Percentiles rank a stretch among this genome's conserved stretches.
Conservation (phyloP, 148 eudicot genomes). For the Rhododendron mucronatum region DNA sequence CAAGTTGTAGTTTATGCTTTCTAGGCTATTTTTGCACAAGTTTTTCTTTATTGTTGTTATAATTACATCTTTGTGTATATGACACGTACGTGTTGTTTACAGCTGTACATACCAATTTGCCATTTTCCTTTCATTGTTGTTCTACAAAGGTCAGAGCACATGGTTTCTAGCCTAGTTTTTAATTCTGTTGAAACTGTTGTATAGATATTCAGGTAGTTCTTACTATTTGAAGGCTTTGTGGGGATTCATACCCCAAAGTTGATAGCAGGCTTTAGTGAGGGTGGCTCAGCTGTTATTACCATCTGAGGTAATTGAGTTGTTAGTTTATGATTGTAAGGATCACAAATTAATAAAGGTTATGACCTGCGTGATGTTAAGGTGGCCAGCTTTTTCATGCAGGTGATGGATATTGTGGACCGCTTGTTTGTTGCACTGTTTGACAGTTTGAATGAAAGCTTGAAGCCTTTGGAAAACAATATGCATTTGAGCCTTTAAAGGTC, state of each 20-base stretch:
- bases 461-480: no score
- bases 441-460: constrained; percentile 56
- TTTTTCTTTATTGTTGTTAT: background rate
- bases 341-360: background rate
- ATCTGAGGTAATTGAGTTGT: constrained; percentile 45
- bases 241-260: constrained; percentile 88
- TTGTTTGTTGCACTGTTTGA: constrained; percentile 79
- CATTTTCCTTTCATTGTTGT: background rate
- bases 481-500: constrained; percentile 29
- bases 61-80: background rate
- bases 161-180: background rate
- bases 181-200: constrained; percentile 8
- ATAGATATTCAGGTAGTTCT: constrained; percentile 63
- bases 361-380: background rate
- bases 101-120: background rate
- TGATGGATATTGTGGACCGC: constrained; percentile 79
- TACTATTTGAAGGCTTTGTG: constrained; percentile 54
- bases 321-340: constrained; percentile 1
- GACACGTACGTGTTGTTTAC: background rate
- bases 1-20: background rate
- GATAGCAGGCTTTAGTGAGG: constrained; percentile 31
- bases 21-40: background rate
- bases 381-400: constrained; percentile 40
- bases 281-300: constrained; percentile 71
- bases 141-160: no score